Percentiles rank a stretch among this genome's conserved stretches.
Evolutionary conservation across 257 asterid genomes (phyloP).

Genomic region (Agastache rugosa): DNA sequence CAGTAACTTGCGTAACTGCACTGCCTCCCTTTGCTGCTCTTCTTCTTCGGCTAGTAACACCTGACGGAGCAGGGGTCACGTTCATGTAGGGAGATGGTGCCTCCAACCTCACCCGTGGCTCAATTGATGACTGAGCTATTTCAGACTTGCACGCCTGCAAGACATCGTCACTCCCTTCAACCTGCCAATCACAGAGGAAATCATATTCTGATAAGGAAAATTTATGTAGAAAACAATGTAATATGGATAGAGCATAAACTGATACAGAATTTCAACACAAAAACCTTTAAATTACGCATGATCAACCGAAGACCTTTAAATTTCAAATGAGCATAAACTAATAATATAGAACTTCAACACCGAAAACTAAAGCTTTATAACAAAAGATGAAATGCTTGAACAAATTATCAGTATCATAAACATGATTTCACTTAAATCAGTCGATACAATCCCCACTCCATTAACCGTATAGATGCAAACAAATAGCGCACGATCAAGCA

Average conservation of each 20-base stretch:
- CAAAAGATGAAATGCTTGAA: not conserved
- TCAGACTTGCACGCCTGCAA: constrained; percentile 49
- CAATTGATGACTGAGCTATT: constrained; percentile 52
- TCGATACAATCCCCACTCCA: not conserved
- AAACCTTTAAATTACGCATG: not conserved
- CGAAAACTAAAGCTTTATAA: not conserved
- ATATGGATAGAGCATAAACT: not conserved
- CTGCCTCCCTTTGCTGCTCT: constrained; percentile 48
- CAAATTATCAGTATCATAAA: constrained; percentile 9
- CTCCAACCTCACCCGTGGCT: constrained; percentile 55
- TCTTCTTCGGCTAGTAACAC: constrained; percentile 50
- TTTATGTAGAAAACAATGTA: not conserved
- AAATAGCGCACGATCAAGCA: not conserved
- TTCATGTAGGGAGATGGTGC: constrained; percentile 48
- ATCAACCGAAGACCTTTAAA: not conserved
- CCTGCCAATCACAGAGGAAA: constrained; percentile 47
- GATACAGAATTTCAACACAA: not conserved
- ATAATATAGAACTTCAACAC: too few relatives aligned
- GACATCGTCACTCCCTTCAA: constrained; percentile 77
- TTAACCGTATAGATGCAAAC: not conserved
- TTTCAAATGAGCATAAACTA: not conserved
- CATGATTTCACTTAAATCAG: not conserved
- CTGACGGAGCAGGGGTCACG: constrained; percentile 54
- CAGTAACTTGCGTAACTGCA: constrained; percentile 37
- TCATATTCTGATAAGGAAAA: not conserved